phyloP scores from a whole-genome alignment of 1,139 yeast species.

The Debaryomyces coudertii region DNA sequence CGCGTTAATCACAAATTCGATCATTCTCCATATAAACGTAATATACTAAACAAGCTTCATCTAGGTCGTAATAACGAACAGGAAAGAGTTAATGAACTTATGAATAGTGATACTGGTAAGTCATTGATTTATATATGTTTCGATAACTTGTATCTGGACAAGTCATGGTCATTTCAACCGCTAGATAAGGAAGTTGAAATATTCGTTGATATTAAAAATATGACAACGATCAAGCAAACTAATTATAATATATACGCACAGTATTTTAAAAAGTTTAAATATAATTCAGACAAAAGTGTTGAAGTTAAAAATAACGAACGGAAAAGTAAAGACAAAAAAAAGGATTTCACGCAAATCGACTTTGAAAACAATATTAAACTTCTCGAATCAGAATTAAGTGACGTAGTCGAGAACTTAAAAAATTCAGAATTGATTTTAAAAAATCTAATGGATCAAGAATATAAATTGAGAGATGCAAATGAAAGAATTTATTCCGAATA shows the following conservation, averaged over 20 bases:
- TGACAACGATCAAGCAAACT: constrained; percentile 35
- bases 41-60: constrained; percentile 16
- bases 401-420: constrained; percentile 33
- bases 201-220: constrained; percentile 39
- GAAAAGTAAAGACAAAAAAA: constrained; percentile 2
- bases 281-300: constrained; percentile 4
- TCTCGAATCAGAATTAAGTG: constrained; percentile 35
- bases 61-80: constrained; percentile 10
- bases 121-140: constrained; percentile 44
- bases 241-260: constrained; percentile 42
- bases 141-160: constrained; percentile 46
- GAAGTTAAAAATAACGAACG: constrained; percentile 10
- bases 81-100: constrained; percentile 19
- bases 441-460: constrained; percentile 39
- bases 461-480: constrained; percentile 40
- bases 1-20: constrained; percentile 16
- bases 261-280: constrained; percentile 31
- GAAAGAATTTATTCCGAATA: constrained; percentile 42
- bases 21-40: constrained; percentile 12
- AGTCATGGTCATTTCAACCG: constrained; percentile 48
- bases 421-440: constrained; percentile 31
- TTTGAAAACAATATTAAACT: constrained; percentile 35
- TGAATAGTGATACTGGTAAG: constrained; percentile 29
- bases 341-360: constrained; percentile 33
- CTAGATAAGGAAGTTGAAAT: constrained; percentile 36